Percentiles rank a stretch among this genome's conserved stretches.
phyloP scores from a whole-genome alignment of 2,329 filamentous ascomycete species.

The Aspergillus felis region DNA sequence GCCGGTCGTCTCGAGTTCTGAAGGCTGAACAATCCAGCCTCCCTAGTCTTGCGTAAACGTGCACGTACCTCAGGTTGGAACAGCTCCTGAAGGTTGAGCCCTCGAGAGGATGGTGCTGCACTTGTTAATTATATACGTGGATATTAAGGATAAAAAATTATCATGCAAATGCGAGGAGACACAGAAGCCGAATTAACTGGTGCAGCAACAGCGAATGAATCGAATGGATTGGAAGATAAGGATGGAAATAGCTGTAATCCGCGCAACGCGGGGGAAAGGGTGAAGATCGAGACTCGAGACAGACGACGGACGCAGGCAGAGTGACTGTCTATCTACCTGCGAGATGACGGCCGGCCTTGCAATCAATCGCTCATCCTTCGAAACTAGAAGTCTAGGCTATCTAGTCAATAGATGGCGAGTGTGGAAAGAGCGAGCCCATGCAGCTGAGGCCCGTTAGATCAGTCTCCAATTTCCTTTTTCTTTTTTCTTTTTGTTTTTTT shows the following conservation, averaged over 20 bases:
- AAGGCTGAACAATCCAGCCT: background rate
- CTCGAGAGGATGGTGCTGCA: background rate
- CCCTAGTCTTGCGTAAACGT: background rate
- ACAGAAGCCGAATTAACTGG: background rate
- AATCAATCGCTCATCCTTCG: background rate
- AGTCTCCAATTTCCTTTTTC: background rate
- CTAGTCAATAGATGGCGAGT: background rate
- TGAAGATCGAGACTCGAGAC: background rate
- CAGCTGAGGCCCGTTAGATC: background rate
- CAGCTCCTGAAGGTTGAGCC: background rate
- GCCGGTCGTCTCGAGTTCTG: background rate
- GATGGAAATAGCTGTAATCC: background rate
- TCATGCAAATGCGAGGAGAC: background rate
- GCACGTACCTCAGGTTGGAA: background rate
- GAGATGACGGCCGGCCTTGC: background rate
- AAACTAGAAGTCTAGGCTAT: background rate
- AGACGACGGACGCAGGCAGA: background rate
- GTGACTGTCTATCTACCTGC: background rate
- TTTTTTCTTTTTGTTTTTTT: background rate
- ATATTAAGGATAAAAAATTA: background rate
- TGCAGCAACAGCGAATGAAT: background rate
- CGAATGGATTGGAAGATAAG: background rate
- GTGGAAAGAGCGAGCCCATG: background rate
- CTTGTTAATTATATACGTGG: background rate
- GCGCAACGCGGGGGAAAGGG: background rate